Conservation (phyloP, 176 grass and related monocot genomes). For the Canna indica region DNA sequence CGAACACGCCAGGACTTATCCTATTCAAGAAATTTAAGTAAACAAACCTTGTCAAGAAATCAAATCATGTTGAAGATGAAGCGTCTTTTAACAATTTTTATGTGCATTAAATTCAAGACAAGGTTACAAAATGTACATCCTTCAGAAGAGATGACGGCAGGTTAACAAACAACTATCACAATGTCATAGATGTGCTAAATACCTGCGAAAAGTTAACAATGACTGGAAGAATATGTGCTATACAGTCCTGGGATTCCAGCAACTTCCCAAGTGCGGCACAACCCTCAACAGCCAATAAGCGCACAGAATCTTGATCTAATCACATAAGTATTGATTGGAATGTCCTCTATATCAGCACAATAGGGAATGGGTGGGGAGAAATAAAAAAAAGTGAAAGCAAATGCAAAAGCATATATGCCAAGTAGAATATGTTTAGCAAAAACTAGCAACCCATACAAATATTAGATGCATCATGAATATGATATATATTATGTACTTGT, state of each 20-base stretch:
- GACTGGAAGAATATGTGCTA: slow-evolving; percentile 72
- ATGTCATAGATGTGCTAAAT: background rate
- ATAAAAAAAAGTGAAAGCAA: background rate
- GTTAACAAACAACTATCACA: background rate
- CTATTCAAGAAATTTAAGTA: slow-evolving; percentile 27
- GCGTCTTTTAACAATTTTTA: background rate
- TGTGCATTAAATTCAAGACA: background rate
- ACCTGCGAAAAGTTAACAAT: slow-evolving; percentile 95
- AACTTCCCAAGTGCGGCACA: slow-evolving; percentile 90
- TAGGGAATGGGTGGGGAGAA: background rate
- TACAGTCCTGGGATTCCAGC: slow-evolving; percentile 88
- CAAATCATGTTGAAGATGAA: background rate
- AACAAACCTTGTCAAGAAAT: background rate
- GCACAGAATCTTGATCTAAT: slow-evolving; percentile 94
- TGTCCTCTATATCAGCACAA: background rate
- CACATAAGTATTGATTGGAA: background rate
- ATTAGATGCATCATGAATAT: background rate
- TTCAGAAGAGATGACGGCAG: background rate
- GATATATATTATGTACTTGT: background rate
- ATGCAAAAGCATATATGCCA: background rate
- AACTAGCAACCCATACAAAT: background rate
- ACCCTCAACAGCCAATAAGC: slow-evolving; percentile 87
- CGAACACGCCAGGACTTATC: slow-evolving; percentile 98
- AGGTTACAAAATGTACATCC: background rate
- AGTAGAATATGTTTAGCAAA: background rate